These are phyloP conservation scores for Alternaria novae-zelandiae DNA, from an alignment of 2,329 filamentous ascomycete genomes.

Conservation along the genomic window DNA sequence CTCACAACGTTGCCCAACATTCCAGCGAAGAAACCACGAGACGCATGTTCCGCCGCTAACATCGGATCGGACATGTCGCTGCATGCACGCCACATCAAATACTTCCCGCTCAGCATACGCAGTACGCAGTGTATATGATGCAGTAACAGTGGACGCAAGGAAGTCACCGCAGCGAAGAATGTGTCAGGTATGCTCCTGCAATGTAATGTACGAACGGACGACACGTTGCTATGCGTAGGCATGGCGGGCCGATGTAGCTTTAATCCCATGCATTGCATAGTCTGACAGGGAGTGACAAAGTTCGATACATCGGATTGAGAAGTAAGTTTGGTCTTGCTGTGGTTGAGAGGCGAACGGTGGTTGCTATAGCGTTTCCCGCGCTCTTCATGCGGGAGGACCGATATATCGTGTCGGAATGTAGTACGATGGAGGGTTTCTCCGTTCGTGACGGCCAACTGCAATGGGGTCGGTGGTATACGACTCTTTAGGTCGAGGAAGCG, in stretches of 20 bases:
- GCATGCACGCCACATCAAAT: conserved; percentile 10
- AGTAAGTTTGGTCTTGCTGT: neutral
- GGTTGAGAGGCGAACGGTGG: neutral
- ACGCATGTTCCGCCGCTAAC: neutral
- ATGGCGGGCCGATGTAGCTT: conserved; percentile 7
- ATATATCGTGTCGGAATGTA: neutral
- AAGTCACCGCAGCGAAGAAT: neutral
- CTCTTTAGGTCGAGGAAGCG: neutral
- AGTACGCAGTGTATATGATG: neutral
- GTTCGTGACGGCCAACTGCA: neutral
- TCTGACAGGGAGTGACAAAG: neutral
- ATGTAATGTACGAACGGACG: neutral
- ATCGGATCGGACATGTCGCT: neutral
- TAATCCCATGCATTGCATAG: neutral
- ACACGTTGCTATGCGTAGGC: neutral
- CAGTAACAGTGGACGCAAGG: neutral
- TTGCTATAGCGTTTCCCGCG: neutral
- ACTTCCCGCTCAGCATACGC: conserved; percentile 16
- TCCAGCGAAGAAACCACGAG: neutral
- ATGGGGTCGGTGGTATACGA: neutral
- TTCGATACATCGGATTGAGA: neutral
- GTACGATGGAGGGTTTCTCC: neutral
- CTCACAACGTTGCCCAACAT: conserved; percentile 2
- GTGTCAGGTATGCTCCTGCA: neutral
- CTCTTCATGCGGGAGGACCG: neutral